phyloP scores from a whole-genome alignment of 257 asterid genomes.

The Rauvolfia tetraphylla region DNA sequence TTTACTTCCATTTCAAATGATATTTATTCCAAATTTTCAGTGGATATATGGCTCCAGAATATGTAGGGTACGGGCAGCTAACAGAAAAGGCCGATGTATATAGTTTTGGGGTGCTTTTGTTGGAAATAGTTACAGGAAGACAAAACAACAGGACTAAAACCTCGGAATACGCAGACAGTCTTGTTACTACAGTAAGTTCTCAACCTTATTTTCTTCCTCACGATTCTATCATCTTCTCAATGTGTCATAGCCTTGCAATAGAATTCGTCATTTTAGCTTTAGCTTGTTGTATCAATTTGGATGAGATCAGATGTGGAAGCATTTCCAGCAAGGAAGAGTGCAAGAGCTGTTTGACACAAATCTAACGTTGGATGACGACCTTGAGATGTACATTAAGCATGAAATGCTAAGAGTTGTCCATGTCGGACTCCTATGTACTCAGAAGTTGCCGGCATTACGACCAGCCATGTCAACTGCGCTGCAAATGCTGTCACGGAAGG shows the following conservation, averaged over 20 bases:
- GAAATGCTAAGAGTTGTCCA: constrained; percentile 19
- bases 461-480: constrained; percentile 24
- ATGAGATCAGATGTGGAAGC: constrained; percentile 12
- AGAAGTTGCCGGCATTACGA: constrained; percentile 12
- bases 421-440: constrained; percentile 24
- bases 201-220: not conserved
- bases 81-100: constrained; percentile 35
- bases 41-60: constrained; percentile 40
- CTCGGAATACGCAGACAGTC: constrained; percentile 13
- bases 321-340: constrained; percentile 12
- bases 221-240: not conserved
- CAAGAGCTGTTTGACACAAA: constrained; percentile 19
- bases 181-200: constrained; percentile 3
- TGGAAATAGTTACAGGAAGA: constrained; percentile 27
- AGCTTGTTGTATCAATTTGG: not conserved
- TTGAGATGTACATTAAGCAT: not conserved
- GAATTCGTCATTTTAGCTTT: not conserved
- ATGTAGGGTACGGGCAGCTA: constrained; percentile 27
- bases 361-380: constrained; percentile 1
- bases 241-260: not conserved
- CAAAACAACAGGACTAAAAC: constrained; percentile 23
- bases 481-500: constrained; percentile 19
- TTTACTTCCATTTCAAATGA: no score
- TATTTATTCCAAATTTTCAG: constrained; percentile 12
- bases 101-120: constrained; percentile 21